Conservation (phyloP, 2,329 filamentous ascomycete species). For the Drechslera avenae region DNA sequence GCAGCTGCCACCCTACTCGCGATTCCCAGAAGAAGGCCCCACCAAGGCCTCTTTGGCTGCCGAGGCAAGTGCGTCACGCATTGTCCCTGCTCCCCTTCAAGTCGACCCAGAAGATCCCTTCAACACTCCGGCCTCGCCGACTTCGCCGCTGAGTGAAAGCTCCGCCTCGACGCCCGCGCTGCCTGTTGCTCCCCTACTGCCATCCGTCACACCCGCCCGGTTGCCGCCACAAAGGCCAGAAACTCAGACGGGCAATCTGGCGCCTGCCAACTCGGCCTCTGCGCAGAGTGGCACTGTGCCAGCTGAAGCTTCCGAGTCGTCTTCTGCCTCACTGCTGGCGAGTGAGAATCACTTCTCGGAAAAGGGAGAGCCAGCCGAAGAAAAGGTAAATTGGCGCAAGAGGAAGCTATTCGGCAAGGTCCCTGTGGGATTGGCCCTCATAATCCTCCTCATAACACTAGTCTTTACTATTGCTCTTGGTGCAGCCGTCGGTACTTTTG, state of each 20-base stretch:
- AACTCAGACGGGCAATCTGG: constrained; percentile 37
- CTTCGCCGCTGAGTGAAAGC: constrained; percentile 25
- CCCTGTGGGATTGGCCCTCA: constrained; percentile 57
- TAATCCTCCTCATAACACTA: constrained; percentile 54
- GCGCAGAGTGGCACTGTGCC: constrained; percentile 19
- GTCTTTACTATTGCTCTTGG: constrained; percentile 56
- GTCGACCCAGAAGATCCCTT: constrained; percentile 35
- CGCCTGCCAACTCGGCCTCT: constrained; percentile 22
- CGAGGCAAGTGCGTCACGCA: constrained; percentile 40
- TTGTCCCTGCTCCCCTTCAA: constrained; percentile 27
- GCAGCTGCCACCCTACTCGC: constrained; percentile 87
- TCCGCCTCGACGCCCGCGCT: constrained; percentile 28
- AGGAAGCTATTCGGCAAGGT: constrained; percentile 55
- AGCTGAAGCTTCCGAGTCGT: constrained; percentile 35
- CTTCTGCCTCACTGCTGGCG: constrained; percentile 34
- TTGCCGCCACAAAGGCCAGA: constrained; percentile 40
- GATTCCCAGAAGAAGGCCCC: constrained; percentile 79
- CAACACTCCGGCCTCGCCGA: constrained; percentile 31
- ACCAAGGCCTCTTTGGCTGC: constrained; percentile 58
- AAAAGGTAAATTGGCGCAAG: constrained; percentile 45
- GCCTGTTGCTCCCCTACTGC: constrained; percentile 28
- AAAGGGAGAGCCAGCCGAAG: constrained; percentile 33
- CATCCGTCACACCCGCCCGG: constrained; percentile 34
- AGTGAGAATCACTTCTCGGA: constrained; percentile 34
- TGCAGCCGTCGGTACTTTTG: constrained; percentile 59